Percentiles rank a stretch among this genome's conserved stretches.
phyloP scores from a whole-genome alignment of 2,329 filamentous ascomycete species.

The Alternaria arbusti region DNA sequence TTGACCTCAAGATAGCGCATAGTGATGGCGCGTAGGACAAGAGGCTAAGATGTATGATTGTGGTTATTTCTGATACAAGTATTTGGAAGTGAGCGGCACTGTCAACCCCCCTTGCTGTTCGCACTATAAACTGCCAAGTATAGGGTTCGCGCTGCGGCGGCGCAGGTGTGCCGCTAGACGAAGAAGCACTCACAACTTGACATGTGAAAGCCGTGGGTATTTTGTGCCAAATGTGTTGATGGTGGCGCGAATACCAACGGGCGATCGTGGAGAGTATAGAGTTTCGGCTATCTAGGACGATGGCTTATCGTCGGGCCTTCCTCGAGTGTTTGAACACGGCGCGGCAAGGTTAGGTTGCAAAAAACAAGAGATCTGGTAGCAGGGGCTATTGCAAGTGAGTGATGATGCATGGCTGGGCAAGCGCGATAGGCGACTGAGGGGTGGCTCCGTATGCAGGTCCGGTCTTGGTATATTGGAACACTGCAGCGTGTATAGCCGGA shows the following conservation, averaged over 20 bases:
- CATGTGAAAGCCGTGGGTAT: background rate
- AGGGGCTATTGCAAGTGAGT: background rate
- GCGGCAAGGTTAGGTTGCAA: background rate
- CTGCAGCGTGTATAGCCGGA: background rate
- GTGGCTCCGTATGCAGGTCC: background rate
- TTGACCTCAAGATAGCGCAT: background rate
- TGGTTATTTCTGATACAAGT: background rate
- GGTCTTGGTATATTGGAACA: background rate
- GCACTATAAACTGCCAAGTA: background rate
- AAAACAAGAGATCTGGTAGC: background rate
- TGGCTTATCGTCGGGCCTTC: slow-evolving; percentile 2
- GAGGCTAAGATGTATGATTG: background rate
- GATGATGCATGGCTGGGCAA: background rate
- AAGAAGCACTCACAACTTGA: background rate
- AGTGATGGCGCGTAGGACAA: background rate
- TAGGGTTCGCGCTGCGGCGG: background rate
- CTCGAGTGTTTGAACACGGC: background rate
- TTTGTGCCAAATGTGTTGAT: background rate
- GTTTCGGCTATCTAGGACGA: slow-evolving; percentile 7
- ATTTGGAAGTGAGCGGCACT: background rate
- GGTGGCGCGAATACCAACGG: background rate
- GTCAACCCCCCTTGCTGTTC: background rate
- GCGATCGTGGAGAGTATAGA: slow-evolving; percentile 1
- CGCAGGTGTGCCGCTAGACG: background rate
- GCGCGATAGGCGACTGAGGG: background rate